A percentile compares a stretch with the other conserved stretches of the same genome.
Conservation (phyloP, 2,329 filamentous ascomycete species). For the Massarina eburnea region DNA sequence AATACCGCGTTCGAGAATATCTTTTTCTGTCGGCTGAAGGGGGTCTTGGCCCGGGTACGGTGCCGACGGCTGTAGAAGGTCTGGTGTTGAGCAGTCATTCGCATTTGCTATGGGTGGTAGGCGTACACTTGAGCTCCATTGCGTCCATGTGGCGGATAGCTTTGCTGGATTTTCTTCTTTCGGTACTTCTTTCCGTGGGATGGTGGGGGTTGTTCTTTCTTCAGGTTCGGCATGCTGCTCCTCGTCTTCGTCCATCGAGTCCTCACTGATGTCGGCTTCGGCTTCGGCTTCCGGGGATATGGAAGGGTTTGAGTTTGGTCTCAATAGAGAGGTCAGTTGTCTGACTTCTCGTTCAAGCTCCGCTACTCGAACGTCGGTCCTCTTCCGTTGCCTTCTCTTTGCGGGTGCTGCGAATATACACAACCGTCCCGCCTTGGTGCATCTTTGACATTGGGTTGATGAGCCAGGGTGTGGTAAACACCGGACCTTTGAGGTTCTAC, state of each 20-base stretch:
- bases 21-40: conserved; percentile 26
- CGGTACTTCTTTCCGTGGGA: too few relatives aligned
- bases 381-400: conserved; percentile 39
- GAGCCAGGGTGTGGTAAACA: conserved; percentile 31
- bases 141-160: neutral
- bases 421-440: conserved; percentile 33
- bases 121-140: neutral
- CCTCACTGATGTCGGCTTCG: conserved; percentile 24
- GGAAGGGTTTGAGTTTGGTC: conserved; percentile 23
- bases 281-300: conserved; percentile 1
- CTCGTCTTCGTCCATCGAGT: conserved; percentile 29
- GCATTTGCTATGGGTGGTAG: neutral
- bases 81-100: neutral
- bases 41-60: conserved; percentile 11
- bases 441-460: conserved; percentile 37
- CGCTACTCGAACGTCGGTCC: conserved; percentile 40
- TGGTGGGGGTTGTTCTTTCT: conserved; percentile 21
- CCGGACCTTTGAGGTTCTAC: conserved; percentile 39
- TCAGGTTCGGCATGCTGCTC: conserved; percentile 19
- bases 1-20: conserved; percentile 38
- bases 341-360: conserved; percentile 41
- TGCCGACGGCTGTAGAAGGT: neutral
- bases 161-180: too few relatives aligned
- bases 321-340: conserved; percentile 37
- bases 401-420: conserved; percentile 41